A percentile compares a stretch with the other conserved stretches of the same genome.
These are phyloP conservation scores for Lagenaria siceraria DNA, from an alignment of 306 rosid species.

Conservation along the genomic window DNA sequence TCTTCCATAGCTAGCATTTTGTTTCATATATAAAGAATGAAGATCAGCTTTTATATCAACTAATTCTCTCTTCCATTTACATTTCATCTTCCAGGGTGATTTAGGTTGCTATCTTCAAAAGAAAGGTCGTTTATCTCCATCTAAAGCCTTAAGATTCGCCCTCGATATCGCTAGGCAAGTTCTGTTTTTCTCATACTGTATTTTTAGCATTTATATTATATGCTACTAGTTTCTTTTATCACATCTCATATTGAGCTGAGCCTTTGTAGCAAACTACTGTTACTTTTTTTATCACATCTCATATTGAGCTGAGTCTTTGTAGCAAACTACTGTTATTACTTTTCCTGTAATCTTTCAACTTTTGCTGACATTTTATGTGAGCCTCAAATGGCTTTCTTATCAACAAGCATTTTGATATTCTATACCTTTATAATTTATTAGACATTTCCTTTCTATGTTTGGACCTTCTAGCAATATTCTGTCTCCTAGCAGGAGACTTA, in stretches of 20 bases:
- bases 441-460: background rate
- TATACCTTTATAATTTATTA: background rate
- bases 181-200: slow-evolving; percentile 12
- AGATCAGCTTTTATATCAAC: background rate
- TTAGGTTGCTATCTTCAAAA: slow-evolving; percentile 69
- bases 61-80: background rate
- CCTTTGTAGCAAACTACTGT: too few relatives aligned
- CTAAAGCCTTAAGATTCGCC: slow-evolving; percentile 71
- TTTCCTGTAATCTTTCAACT: background rate
- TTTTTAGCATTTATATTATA: background rate
- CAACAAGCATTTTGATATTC: background rate
- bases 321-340: background rate
- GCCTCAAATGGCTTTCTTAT: background rate
- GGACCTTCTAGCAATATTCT: background rate
- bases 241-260: too few relatives aligned
- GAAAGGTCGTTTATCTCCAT: slow-evolving; percentile 88
- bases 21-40: background rate
- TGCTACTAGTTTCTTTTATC: background rate
- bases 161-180: slow-evolving; percentile 95
- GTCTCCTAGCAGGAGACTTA: background rate
- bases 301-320: background rate
- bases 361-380: background rate
- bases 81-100: slow-evolving; percentile 61
- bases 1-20: background rate
- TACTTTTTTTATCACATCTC: background rate